Conservation (phyloP, 177 flowering plant genomes). For the Vitis hybrid region DNA sequence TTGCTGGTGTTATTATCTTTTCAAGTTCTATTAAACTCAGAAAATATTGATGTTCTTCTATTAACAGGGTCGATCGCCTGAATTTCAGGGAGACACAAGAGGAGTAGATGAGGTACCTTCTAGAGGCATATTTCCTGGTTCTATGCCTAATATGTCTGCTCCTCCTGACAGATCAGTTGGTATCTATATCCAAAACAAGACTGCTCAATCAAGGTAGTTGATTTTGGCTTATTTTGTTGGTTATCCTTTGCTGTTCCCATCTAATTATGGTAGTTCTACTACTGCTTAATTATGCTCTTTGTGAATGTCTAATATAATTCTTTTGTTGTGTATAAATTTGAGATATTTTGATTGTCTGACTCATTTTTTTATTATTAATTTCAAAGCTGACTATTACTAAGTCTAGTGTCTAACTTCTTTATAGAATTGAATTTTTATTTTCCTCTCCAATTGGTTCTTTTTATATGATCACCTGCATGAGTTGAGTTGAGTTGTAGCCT, state of each 20-base stretch:
- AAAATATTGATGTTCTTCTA: slow-evolving; percentile 5
- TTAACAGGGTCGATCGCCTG: slow-evolving; percentile 30
- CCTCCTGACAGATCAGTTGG: slow-evolving; percentile 33
- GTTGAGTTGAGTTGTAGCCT: background rate
- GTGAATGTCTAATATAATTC: background rate
- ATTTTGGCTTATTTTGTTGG: background rate
- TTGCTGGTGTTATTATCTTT: background rate
- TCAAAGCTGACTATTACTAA: too few relatives aligned
- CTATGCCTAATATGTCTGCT: slow-evolving; percentile 20
- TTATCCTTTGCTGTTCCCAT: too few relatives aligned
- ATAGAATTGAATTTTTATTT: too few relatives aligned
- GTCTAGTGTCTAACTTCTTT: too few relatives aligned
- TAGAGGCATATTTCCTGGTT: slow-evolving; percentile 29
- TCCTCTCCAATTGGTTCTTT: too few relatives aligned
- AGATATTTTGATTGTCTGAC: too few relatives aligned
- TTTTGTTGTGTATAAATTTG: too few relatives aligned
- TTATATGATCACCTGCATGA: background rate
- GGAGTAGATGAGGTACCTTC: slow-evolving; percentile 33
- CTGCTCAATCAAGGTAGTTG: slow-evolving; percentile 47
- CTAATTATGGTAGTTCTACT: too few relatives aligned
- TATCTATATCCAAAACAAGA: slow-evolving; percentile 23
- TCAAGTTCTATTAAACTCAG: background rate
- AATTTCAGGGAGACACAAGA: slow-evolving; percentile 36
- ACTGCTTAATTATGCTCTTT: too few relatives aligned
- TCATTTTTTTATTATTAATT: too few relatives aligned